Base-by-base conservation (phyloP, 257 asterid genomes). In the Jacaranda copaia region DNA sequence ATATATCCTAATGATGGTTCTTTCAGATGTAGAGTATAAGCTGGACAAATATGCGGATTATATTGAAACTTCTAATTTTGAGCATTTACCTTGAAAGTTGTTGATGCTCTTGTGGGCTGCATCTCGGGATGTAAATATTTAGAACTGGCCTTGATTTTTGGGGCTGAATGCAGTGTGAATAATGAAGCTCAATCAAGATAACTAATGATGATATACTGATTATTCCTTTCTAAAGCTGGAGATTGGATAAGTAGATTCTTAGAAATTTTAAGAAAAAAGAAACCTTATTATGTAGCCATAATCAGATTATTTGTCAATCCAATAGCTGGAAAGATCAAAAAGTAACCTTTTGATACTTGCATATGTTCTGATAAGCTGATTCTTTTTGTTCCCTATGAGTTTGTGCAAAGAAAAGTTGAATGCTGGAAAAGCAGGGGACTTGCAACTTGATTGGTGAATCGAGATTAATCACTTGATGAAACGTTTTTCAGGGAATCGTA, bases 401-500 rank as follows among this genome's bases (percentile, higher is more conserved):
- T 18, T 42, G 20, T 65, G 65, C 46, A 52, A 12, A 19, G 42
- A 59, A 59, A 11, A 20, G 12, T 20, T 18, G 10, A 70, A 25
- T 25, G 32, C 32, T 25, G 32, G 32, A 25, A 25, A 25, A 25
- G 32, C 32, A 25, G 32, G 32, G 32, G 32, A 25, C 32, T 25
- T 25, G 32, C 32, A 25, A 25, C 32, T 25, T 25, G 32, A 25
- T 25, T 25, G 32, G 1, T 1, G 32, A 25, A 25, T 25, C 32
- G 1, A 2, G 32, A 25, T 25, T 25, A 25, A 25, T 25, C 32
- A 16, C 9, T 49, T 12, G 49, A 49, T 60, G 18, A 67, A 76
- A 68, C 11, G 79, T 70, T 67, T 77, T 58, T 63, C 90, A 94
- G 99, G 99, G 97, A 55, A 91, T 94, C 32, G 87, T 88, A 68